A percentile compares a stretch with the other conserved stretches of the same genome.
Conservation (phyloP, 805 yeast species). For the Wickerhamiella bombiphila region DNA sequence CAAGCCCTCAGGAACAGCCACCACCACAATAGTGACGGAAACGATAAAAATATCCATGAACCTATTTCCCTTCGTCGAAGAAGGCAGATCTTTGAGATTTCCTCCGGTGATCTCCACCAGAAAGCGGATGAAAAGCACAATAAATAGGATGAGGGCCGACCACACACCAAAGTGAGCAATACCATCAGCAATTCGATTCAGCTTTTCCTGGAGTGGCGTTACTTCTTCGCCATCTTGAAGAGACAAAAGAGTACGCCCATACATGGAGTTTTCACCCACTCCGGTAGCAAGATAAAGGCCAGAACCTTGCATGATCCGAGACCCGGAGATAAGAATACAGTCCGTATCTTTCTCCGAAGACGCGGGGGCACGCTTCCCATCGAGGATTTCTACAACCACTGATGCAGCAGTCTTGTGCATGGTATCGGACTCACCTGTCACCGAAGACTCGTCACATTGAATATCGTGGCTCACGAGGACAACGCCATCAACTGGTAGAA, state of each 20-base stretch:
- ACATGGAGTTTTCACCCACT: conserved; percentile 77
- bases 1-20: conserved; percentile 98
- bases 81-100: conserved; percentile 27
- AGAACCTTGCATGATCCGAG: conserved; percentile 73
- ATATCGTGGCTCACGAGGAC: conserved; percentile 52
- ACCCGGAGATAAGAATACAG: conserved; percentile 81
- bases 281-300: conserved; percentile 81
- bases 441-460: conserved; percentile 81
- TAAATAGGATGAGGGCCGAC: conserved; percentile 69
- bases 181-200: conserved; percentile 74
- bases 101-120: conserved; percentile 38
- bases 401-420: conserved; percentile 51
- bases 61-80: conserved; percentile 69
- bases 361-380: conserved; percentile 10
- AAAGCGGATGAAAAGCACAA: conserved; percentile 66
- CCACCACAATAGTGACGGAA: conserved; percentile 84
- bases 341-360: conserved; percentile 36
- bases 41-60: conserved; percentile 79
- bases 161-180: conserved; percentile 88
- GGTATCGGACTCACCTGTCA: conserved; percentile 89
- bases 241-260: conserved; percentile 82
- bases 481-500: conserved; percentile 78
- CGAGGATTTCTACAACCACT: conserved; percentile 22
- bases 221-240: conserved; percentile 60
- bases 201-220: conserved; percentile 79